Percentiles rank a stretch among this genome's conserved stretches.
Evolutionary conservation across 2,329 filamentous ascomycete genomes (phyloP).

Genomic region (Endocalyx cinctus): DNA sequence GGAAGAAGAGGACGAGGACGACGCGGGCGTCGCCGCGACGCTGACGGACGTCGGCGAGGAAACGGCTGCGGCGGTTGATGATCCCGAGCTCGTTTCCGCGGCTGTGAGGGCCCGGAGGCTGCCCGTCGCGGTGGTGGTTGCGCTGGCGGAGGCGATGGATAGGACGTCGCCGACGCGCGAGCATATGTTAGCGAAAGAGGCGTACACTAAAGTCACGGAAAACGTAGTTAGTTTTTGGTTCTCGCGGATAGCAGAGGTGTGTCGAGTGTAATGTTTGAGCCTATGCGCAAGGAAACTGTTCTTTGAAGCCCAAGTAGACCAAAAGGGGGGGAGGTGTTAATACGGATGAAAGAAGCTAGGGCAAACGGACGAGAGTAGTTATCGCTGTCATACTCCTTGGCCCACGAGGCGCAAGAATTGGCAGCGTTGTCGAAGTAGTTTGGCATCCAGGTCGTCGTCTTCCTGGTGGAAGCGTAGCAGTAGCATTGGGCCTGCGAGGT

Average conservation of each 20-base stretch:
- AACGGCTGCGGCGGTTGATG: constrained; percentile 3
- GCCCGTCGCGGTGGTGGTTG: neutral
- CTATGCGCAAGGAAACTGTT: too few relatives aligned
- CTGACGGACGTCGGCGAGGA: constrained; percentile 6
- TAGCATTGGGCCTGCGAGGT: constrained; percentile 8
- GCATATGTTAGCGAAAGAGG: too few relatives aligned
- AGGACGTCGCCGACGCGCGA: too few relatives aligned
- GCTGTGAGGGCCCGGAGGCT: neutral
- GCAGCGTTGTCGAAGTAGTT: constrained; percentile 4
- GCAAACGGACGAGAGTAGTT: neutral
- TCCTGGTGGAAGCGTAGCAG: constrained; percentile 2
- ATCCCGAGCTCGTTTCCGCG: neutral
- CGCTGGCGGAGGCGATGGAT: too few relatives aligned
- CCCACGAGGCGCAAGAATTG: constrained; percentile 7
- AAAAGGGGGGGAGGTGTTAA: neutral
- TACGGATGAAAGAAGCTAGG: too few relatives aligned
- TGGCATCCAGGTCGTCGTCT: neutral
- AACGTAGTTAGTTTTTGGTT: too few relatives aligned
- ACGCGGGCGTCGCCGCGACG: constrained; percentile 3
- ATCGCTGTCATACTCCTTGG: neutral
- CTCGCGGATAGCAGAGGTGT: too few relatives aligned
- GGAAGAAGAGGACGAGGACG: too few relatives aligned
- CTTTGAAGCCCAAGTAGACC: neutral
- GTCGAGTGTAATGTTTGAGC: too few relatives aligned
- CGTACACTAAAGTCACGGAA: too few relatives aligned